Base-by-base conservation (phyloP, 176 grass and related monocot genomes). In the Lolium perenne region DNA sequence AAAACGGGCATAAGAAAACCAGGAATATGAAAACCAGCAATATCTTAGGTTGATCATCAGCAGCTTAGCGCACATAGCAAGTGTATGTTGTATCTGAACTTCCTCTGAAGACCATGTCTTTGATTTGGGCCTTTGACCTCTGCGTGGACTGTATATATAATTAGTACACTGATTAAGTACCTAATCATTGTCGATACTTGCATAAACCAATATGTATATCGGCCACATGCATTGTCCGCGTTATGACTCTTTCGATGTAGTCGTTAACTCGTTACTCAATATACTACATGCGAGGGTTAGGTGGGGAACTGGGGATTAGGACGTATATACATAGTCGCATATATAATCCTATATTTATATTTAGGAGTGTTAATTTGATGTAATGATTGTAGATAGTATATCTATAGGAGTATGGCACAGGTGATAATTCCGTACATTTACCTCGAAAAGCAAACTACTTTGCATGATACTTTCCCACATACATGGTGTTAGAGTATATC, bases 1-100 rank as follows among this genome's bases (percentile, higher is more conserved):
- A 29, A 66, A 16, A 23, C 13, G 29, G 72, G 7, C 72, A 32
- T 18, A 53, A 75, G 22, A 75, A 75, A 75, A 75, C 47, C 22
- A 32, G 47, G 72, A 75, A 75, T 35, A 35, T 35, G 22, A 75
- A 75, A 75, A 75, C 47, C 22, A 32, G 47, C 47, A 75, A 75
- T 38, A 66, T 35, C 15, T 75, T 18, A 29, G 14, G 72, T 32
- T 23, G 14, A 10, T 16, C 63, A 16, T 26, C 63, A 38, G 63
- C 6, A 35, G 32, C 32, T 35, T 66, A 66, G 63, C 63, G 62
- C 25, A 32, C 62, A 15, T 17, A 51, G 46, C 71, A 74, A 75
- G 22, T 32, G 23, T 53, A 53, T 75, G 23, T 53, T 75, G 72
- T 50, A 75, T 75, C 72, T 75, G 72, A 75, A 75, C 72, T 75